A percentile compares a stretch with the other conserved stretches of the same genome.
Evolutionary conservation across 2,329 filamentous ascomycete genomes (phyloP).

Genomic region (Nemania sp.): DNA sequence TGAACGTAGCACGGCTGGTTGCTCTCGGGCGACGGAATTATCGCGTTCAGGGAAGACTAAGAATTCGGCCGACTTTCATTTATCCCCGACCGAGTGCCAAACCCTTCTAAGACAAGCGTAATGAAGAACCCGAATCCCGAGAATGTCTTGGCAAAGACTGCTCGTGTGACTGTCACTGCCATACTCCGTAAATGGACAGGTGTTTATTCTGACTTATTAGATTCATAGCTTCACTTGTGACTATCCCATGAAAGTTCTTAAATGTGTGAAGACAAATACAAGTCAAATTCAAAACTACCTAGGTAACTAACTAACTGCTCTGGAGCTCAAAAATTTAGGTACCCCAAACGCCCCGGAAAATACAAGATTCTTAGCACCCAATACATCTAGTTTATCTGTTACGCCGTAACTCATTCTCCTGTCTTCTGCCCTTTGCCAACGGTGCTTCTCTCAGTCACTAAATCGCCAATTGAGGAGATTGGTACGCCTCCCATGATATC

Average conservation of each 20-base stretch:
- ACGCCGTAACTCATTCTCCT: not conserved
- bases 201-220: too few species aligned
- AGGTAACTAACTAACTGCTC: too few species aligned
- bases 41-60: slow-evolving; percentile 6
- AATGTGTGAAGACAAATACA: too few species aligned
- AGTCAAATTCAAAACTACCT: too few species aligned
- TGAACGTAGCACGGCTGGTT: not conserved
- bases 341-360: too few species aligned
- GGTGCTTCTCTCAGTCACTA: slow-evolving; percentile 28
- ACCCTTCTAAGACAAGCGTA: not conserved
- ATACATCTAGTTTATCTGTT: too few species aligned
- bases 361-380: too few species aligned
- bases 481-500: slow-evolving; percentile 26
- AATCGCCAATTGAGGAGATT: slow-evolving; percentile 19
- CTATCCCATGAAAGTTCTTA: too few species aligned
- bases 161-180: not conserved
- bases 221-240: too few species aligned
- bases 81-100: slow-evolving; percentile 12
- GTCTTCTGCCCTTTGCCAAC: slow-evolving; percentile 21
- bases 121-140: not conserved
- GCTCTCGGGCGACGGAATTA: not conserved
- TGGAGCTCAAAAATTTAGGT: too few species aligned
- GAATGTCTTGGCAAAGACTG: not conserved
- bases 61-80: slow-evolving; percentile 19
- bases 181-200: not conserved